A percentile compares a stretch with the other conserved stretches of the same genome.
These are phyloP conservation scores for Orbilia javanica DNA, from an alignment of 2,329 filamentous ascomycete genomes.

Conservation along the genomic window DNA sequence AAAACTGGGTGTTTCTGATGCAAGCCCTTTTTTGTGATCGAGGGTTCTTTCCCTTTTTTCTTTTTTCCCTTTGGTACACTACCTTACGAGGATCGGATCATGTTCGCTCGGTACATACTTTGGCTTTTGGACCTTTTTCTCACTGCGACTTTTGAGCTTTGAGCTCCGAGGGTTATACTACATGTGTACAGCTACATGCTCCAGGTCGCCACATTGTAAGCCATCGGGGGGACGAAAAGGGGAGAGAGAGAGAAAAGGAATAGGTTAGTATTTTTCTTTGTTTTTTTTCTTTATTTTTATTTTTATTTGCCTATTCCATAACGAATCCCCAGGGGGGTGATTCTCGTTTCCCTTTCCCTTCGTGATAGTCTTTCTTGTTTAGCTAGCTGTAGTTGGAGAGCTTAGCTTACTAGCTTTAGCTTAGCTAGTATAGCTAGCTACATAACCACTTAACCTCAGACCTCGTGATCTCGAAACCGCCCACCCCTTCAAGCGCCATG, in stretches of 20 bases:
- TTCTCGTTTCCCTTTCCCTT: neutral
- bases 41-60: neutral
- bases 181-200: too few species aligned
- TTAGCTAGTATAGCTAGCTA: neutral
- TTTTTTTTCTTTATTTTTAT: neutral
- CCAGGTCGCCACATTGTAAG: slow-evolving; percentile 9
- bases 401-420: slow-evolving; percentile 6
- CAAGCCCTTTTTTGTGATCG: neutral
- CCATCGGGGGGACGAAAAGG: neutral
- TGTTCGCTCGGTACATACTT: neutral
- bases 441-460: slow-evolving; percentile 5
- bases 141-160: neutral
- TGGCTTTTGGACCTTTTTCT: too few species aligned
- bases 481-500: slow-evolving; percentile 10
- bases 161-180: neutral
- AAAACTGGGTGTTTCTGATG: neutral
- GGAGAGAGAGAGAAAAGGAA: too few species aligned
- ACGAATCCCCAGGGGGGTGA: too few species aligned
- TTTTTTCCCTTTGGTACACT: too few species aligned
- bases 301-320: neutral
- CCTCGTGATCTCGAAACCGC: slow-evolving; percentile 20
- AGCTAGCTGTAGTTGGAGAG: neutral
- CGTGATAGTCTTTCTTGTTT: neutral
- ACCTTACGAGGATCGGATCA: slow-evolving; percentile 23
- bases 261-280: too few species aligned